Conservation (phyloP, 768 basidiomycete genomes). For the Boletus tomentosulus region DNA sequence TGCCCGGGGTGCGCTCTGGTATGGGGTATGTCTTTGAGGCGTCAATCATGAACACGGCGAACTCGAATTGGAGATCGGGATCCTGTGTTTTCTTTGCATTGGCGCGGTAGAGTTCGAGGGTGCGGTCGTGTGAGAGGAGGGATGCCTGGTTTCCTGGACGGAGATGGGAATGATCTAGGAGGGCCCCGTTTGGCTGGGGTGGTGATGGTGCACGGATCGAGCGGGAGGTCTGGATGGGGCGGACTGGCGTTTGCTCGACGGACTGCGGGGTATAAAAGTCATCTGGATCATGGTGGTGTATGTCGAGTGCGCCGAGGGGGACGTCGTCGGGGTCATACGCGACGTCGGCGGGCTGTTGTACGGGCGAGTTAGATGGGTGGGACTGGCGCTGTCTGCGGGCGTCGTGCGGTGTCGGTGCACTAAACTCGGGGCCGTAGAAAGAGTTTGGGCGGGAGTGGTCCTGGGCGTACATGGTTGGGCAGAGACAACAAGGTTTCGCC, state of each 20-base stretch:
- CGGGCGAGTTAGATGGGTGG: conserved; percentile 20
- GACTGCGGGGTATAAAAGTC: conserved; percentile 34
- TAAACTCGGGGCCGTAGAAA: conserved; percentile 30
- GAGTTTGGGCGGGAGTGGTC: conserved; percentile 34
- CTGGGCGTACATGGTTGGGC: conserved; percentile 29
- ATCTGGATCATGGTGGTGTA: conserved; percentile 36
- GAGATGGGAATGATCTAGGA: conserved; percentile 89
- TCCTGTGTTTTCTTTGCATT: conserved; percentile 99
- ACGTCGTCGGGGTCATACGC: conserved; percentile 40
- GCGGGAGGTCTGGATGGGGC: conserved; percentile 43
- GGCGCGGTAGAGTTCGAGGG: conserved; percentile 92
- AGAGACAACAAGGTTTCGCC: conserved; percentile 8
- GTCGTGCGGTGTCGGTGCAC: neutral
- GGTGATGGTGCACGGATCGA: conserved; percentile 68
- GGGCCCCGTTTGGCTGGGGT: conserved; percentile 47
- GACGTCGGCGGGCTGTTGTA: conserved; percentile 29
- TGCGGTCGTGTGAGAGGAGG: conserved; percentile 91
- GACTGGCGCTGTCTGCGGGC: conserved; percentile 3
- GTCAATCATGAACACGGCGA: conserved; percentile 98
- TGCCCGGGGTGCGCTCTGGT: conserved; percentile 63
- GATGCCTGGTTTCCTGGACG: conserved; percentile 90
- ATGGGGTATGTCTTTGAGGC: conserved; percentile 88
- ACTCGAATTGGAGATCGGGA: conserved; percentile 96
- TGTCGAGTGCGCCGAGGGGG: conserved; percentile 28
- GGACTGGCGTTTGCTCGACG: conserved; percentile 25